phyloP scores from a whole-genome alignment of 768 basidiomycete species.

The Inosperma sp. region DNA sequence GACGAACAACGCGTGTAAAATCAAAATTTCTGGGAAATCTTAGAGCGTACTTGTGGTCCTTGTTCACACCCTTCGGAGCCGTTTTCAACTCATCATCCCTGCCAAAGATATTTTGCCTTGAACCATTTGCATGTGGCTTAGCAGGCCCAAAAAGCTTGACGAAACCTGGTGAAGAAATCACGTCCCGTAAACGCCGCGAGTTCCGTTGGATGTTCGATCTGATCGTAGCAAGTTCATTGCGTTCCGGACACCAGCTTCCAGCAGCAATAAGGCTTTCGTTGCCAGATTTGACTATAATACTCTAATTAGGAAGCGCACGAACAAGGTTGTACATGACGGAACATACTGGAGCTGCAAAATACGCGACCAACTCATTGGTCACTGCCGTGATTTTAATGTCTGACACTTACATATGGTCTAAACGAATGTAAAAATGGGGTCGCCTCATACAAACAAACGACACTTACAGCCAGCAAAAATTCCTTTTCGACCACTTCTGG shows the following conservation, averaged over 20 bases:
- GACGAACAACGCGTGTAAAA: not conserved
- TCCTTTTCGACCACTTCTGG: slow-evolving; percentile 86
- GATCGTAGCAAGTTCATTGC: slow-evolving; percentile 73
- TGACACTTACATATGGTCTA: slow-evolving; percentile 59
- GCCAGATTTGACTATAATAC: slow-evolving; percentile 59
- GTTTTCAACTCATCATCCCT: slow-evolving; percentile 83
- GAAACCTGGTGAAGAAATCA: slow-evolving; percentile 69
- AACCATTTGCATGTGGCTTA: slow-evolving; percentile 54
- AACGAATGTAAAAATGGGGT: not conserved
- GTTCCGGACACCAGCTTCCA: slow-evolving; percentile 75
- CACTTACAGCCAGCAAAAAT: slow-evolving; percentile 80
- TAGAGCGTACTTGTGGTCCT: slow-evolving; percentile 61
- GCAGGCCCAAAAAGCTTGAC: slow-evolving; percentile 73
- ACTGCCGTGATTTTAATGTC: not conserved
- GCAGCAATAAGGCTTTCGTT: slow-evolving; percentile 71
- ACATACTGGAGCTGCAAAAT: slow-evolving; percentile 28
- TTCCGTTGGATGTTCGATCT: slow-evolving; percentile 63
- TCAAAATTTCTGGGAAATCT: not conserved
- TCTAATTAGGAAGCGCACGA: not conserved
- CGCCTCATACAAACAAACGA: not conserved
- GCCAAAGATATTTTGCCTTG: slow-evolving; percentile 77
- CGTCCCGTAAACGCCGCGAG: slow-evolving; percentile 54
- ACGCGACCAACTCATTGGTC: not conserved
- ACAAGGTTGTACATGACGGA: not conserved
- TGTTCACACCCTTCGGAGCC: slow-evolving; percentile 86